Evolutionary conservation across 768 basidiomycete species (phyloP).

Genomic region (Cystofilobasidium capitatum): DNA sequence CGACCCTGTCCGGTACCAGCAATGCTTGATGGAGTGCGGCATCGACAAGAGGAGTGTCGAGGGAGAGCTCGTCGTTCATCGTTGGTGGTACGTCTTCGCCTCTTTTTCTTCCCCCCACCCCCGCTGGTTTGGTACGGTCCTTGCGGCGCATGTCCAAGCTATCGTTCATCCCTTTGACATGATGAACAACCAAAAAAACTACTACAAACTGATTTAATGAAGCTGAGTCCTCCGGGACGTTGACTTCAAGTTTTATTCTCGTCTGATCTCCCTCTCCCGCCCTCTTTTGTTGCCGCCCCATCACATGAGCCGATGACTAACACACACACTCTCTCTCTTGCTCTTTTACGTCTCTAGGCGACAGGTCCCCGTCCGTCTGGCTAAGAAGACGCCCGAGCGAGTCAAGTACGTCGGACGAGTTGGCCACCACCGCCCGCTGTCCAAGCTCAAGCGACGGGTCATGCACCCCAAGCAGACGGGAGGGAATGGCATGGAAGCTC

Average conservation of each 20-base stretch:
- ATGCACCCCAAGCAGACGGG: not conserved
- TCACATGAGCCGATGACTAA: not conserved
- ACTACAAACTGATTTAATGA: slow-evolving; percentile 6
- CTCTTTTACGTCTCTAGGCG: not conserved
- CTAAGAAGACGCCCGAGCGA: not conserved
- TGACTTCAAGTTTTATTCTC: slow-evolving; percentile 1
- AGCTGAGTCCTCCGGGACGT: not conserved
- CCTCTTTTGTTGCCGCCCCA: not conserved
- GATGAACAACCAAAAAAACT: slow-evolving; percentile 1
- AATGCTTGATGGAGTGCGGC: slow-evolving; percentile 25
- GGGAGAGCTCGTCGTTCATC: slow-evolving; percentile 23
- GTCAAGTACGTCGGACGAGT: not conserved
- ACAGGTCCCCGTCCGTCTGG: not conserved
- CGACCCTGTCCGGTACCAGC: slow-evolving; percentile 24
- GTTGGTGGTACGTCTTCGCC: slow-evolving; percentile 9
- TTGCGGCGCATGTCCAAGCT: not conserved
- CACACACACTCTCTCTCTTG: not conserved
- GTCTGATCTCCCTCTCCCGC: not conserved
- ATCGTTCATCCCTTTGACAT: not conserved
- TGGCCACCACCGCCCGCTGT: not conserved
- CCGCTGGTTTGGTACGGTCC: not conserved
- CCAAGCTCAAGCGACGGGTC: slow-evolving; percentile 4
- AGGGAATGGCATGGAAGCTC: not conserved
- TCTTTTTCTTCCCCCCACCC: not conserved
- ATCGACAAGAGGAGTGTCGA: slow-evolving; percentile 27